Evolutionary conservation across 805 yeast genomes (phyloP).

Genomic region (Kodamaea jinghongensis): DNA sequence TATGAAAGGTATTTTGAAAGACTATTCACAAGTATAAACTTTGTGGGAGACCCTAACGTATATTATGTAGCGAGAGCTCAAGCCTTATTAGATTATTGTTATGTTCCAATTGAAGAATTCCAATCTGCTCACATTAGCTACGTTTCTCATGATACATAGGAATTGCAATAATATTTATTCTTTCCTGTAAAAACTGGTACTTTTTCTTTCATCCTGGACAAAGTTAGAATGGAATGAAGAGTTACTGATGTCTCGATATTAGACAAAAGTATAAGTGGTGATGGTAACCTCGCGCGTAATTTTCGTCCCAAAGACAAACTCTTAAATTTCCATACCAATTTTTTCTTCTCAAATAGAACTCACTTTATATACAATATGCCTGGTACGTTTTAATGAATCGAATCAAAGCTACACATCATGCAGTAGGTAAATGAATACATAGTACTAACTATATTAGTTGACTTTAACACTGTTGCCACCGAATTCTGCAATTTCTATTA

Average conservation of each 20-base stretch:
- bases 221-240: too few relatives aligned
- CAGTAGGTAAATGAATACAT: neutral
- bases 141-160: too few relatives aligned
- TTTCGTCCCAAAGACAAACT: neutral
- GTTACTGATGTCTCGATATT: too few relatives aligned
- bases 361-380: slow-evolving; percentile 20
- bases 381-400: slow-evolving; percentile 21
- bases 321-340: neutral
- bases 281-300: too few relatives aligned
- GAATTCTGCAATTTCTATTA: slow-evolving; percentile 95
- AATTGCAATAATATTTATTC: too few relatives aligned
- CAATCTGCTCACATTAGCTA: too few relatives aligned
- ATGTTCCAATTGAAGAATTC: too few relatives aligned
- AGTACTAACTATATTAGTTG: slow-evolving; percentile 25
- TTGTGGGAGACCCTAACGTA: neutral
- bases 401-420: neutral
- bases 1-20: slow-evolving; percentile 92
- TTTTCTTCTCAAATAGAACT: neutral
- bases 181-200: too few relatives aligned
- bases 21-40: slow-evolving; percentile 51
- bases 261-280: too few relatives aligned
- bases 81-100: too few relatives aligned
- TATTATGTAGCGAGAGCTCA: too few relatives aligned
- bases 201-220: too few relatives aligned
- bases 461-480: slow-evolving; percentile 49